Evolutionary conservation across 805 yeast genomes (phyloP).

Genomic region (Suhomyces tanzawaensis): DNA sequence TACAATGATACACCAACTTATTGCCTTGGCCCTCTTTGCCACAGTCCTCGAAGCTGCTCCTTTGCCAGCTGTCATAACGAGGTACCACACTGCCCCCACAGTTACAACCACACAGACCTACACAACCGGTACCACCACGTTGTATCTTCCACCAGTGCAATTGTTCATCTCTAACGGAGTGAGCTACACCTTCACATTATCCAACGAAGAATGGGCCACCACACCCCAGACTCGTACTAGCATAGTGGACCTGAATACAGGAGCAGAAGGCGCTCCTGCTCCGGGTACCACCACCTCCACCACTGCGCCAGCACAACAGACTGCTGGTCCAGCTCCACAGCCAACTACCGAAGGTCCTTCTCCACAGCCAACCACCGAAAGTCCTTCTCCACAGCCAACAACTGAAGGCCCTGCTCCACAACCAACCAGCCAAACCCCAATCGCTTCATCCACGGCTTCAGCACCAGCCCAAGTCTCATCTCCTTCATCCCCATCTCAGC

Average conservation of each 20-base stretch:
- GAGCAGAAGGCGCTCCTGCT: constrained; percentile 10
- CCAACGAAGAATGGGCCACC: constrained; percentile 28
- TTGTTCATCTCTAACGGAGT: constrained; percentile 50
- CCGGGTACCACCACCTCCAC: constrained; percentile 12
- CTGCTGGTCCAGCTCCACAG: constrained; percentile 9
- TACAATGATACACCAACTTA: background rate
- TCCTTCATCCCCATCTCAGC: no score
- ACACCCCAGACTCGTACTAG: constrained; percentile 36
- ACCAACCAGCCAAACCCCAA: constrained; percentile 13
- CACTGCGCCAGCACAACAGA: constrained; percentile 4
- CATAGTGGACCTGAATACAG: constrained; percentile 13
- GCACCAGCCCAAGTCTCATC: constrained; percentile 22
- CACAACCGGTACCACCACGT: constrained; percentile 48
- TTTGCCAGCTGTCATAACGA: constrained; percentile 44
- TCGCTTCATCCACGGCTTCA: constrained; percentile 18
- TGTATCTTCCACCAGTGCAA: constrained; percentile 52
- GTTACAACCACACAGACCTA: constrained; percentile 44
- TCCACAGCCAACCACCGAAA: constrained; percentile 13
- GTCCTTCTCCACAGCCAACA: constrained; percentile 12
- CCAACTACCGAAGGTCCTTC: constrained; percentile 7
- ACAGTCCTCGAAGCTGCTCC: constrained; percentile 32
- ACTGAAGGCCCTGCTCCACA: constrained; percentile 19
- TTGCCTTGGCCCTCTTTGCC: constrained; percentile 11
- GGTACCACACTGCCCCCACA: constrained; percentile 55
- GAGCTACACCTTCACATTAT: constrained; percentile 47